These are phyloP conservation scores for Castanea sativa DNA, from an alignment of 306 rosid species.

Conservation along the genomic window DNA sequence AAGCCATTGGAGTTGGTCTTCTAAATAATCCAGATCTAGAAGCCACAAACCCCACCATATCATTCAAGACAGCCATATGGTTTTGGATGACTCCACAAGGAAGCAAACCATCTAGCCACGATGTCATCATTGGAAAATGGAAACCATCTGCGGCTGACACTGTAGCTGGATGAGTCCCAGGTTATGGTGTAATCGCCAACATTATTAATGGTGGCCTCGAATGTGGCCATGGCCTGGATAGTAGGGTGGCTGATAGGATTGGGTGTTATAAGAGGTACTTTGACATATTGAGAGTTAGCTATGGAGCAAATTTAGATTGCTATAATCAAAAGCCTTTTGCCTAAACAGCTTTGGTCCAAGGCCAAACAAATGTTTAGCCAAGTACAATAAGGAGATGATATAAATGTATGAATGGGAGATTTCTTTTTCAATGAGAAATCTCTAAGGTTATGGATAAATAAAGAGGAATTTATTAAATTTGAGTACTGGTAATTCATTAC, in stretches of 20 bases:
- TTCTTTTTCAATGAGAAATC: too few species aligned
- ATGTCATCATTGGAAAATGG: slow-evolving; percentile 53
- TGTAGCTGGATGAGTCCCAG: slow-evolving; percentile 38
- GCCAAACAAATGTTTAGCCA: too few species aligned
- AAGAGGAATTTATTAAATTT: too few species aligned
- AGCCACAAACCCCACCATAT: slow-evolving; percentile 40
- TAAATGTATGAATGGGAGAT: too few species aligned
- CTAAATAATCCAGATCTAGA: slow-evolving; percentile 57
- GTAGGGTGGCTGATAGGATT: slow-evolving; percentile 33
- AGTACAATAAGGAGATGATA: too few species aligned
- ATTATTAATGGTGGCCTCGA: slow-evolving; percentile 58
- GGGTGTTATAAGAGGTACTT: slow-evolving; percentile 52
- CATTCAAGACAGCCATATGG: slow-evolving; percentile 73
- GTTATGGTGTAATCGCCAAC: slow-evolving; percentile 54
- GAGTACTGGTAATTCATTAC: too few species aligned
- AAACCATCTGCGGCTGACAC: slow-evolving; percentile 37
- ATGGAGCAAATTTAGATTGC: slow-evolving; percentile 38
- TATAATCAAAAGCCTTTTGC: slow-evolving; percentile 31
- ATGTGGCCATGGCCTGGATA: slow-evolving; percentile 33
- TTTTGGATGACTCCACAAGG: slow-evolving; percentile 70
- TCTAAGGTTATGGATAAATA: too few species aligned
- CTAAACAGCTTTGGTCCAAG: neutral
- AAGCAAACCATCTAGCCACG: slow-evolving; percentile 60
- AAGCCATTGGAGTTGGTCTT: slow-evolving; percentile 45
- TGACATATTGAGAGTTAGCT: slow-evolving; percentile 7